A percentile compares a stretch with the other conserved stretches of the same genome.
Evolutionary conservation across 2,329 filamentous ascomycete genomes (phyloP).

Genomic region (Lachnellula suecica): DNA sequence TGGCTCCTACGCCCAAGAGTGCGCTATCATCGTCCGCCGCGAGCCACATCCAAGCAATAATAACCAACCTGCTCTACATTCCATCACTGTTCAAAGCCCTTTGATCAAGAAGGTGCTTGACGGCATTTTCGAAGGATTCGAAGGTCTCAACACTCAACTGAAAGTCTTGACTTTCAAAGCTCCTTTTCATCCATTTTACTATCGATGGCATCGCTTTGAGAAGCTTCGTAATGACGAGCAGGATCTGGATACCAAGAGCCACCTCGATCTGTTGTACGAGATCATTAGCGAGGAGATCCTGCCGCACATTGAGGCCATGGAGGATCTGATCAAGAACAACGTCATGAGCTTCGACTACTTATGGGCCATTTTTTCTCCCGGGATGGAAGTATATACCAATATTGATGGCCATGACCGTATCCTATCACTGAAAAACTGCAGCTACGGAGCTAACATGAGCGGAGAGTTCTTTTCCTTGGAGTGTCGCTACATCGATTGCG

Average conservation of each 20-base stretch:
- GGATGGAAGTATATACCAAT: slow-evolving; percentile 19
- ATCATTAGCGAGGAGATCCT: slow-evolving; percentile 30
- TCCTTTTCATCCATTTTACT: slow-evolving; percentile 36
- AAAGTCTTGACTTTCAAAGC: slow-evolving; percentile 32
- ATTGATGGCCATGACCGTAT: slow-evolving; percentile 18
- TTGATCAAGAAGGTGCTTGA: slow-evolving; percentile 32
- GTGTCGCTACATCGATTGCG: slow-evolving; percentile 16
- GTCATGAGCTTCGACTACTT: slow-evolving; percentile 42
- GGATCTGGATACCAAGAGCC: slow-evolving; percentile 30
- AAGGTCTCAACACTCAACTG: slow-evolving; percentile 32
- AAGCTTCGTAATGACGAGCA: slow-evolving; percentile 23
- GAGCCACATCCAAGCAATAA: slow-evolving; percentile 21
- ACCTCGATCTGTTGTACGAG: slow-evolving; percentile 32
- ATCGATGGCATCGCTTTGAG: slow-evolving; percentile 33
- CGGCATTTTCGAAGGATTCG: slow-evolving; percentile 32
- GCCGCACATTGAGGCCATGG: slow-evolving; percentile 17
- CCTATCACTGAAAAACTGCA: slow-evolving; percentile 17
- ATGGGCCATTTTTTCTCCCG: slow-evolving; percentile 36
- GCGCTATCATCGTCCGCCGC: slow-evolving; percentile 25
- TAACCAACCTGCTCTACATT: slow-evolving; percentile 25
- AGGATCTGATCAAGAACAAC: slow-evolving; percentile 34
- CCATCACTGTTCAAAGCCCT: slow-evolving; percentile 36
- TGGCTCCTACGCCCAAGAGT: slow-evolving; percentile 14
- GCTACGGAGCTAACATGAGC: slow-evolving; percentile 23
- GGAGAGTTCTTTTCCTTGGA: slow-evolving; percentile 16